Base-by-base conservation (phyloP, 2,329 filamentous ascomycete species). In the Aspergillus sp. region DNA sequence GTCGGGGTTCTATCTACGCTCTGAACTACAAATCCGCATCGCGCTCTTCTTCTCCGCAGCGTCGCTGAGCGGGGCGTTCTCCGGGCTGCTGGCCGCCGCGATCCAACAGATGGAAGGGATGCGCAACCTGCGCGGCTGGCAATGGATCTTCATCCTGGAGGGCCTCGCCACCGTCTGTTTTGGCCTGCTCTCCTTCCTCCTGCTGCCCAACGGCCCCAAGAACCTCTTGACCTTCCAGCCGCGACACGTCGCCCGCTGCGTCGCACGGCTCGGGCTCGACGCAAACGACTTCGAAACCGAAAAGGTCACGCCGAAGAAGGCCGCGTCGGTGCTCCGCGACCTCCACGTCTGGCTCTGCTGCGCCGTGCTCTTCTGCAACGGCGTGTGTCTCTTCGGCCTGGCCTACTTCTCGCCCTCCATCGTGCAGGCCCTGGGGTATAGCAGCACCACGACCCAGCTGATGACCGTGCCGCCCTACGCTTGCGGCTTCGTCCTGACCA, bases 1-100 rank as follows among this genome's bases (percentile, higher is more conserved):
- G 12, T 85, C 81, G 0, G 72, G 85, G 43, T 86, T 84, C 64
- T 86, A 86, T 60, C 81, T 75, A 29, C 81, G 80, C 49, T 68
- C 71, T 16, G 82, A 86, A 56, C 69, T 86, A 2, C 81, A 80
- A 4, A 59, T 85, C 26, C 74, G 82, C 2, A 77, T 85, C 3
- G 80, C 78, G 2, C 85, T 83, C 44, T 67, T 86, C 0, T 85
- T 86, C 49, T 57, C 54, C 30, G 57, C 56, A 29, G 73, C 81
- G 1, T 81, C 82, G 1, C 64, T 84, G 3, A 80, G 81, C 0
- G 82, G 82, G 2, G 82, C 79, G 1, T 71, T 76, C 15, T 82
- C 82, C 4, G 83, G 83, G 0, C 60, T 88, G 10, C 63, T 88
- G 11, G 82, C 82, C 0, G 86, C 80, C 40, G 80, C 71, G 1